Percentiles rank a stretch among this genome's conserved stretches.
Conservation (phyloP, 306 rosid species). For the Benincasa hispida region DNA sequence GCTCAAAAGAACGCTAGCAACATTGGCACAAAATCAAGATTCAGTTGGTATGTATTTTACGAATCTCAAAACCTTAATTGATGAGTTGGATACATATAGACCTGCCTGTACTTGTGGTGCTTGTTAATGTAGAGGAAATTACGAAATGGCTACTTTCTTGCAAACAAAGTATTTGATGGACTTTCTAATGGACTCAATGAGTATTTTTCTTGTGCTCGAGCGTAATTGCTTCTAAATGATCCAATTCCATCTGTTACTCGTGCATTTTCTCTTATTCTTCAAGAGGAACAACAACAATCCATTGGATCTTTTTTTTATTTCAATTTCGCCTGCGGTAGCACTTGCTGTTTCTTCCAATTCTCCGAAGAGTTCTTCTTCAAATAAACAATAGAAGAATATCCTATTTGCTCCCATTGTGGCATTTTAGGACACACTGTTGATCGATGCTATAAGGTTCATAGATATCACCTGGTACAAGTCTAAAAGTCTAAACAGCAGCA, state of each 20-base stretch:
- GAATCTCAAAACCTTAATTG: not conserved
- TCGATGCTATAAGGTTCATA: no score
- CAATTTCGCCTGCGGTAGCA: not conserved
- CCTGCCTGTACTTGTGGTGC: not conserved
- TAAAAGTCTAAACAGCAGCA: no score
- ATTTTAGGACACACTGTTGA: no score
- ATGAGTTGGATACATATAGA: no score
- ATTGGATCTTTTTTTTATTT: not conserved
- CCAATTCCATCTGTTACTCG: not conserved
- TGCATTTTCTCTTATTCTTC: not conserved
- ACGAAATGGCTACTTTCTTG: no score
- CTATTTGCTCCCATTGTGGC: no score
- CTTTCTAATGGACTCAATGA: not conserved
- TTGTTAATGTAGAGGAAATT: fast-evolving
- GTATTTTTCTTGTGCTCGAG: not conserved
- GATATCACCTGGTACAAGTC: no score
- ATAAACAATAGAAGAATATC: no score
- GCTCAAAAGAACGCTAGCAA: no score
- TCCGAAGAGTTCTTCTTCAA: no score
- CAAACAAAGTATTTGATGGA: not conserved
- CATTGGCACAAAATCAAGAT: no score
- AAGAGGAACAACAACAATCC: not conserved
- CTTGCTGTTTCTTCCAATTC: not conserved
- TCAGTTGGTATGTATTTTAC: not conserved
- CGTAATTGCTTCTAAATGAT: not conserved